A percentile compares a stretch with the other conserved stretches of the same genome.
phyloP scores from a whole-genome alignment of 768 basidiomycete species.

The Brasilioporus rufonigricans region DNA sequence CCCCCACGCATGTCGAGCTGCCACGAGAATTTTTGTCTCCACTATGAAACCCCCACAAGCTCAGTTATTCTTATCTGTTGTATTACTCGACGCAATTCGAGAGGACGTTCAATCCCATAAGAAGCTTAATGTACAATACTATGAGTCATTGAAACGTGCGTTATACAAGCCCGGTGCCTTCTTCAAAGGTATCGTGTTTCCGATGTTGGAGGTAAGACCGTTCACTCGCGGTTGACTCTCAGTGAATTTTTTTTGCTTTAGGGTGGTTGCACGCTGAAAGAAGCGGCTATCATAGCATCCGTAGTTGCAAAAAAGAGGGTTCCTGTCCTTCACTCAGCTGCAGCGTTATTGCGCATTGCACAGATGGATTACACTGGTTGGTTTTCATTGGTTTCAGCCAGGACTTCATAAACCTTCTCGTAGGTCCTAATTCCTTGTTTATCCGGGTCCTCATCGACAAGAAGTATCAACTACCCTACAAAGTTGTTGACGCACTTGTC shows the following conservation, averaged over 20 bases:
- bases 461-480: conserved; percentile 96
- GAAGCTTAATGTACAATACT: conserved; percentile 91
- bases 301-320: conserved; percentile 88
- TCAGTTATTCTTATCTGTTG: conserved; percentile 87
- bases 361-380: conserved; percentile 94
- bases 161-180: conserved; percentile 97
- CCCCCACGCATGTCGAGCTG: conserved; percentile 90
- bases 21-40: conserved; percentile 93
- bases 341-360: conserved; percentile 88
- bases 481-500: conserved; percentile 94
- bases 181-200: conserved; percentile 97
- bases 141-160: conserved; percentile 87
- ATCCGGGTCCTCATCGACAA: conserved; percentile 97
- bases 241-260: conserved; percentile 23
- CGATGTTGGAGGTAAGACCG: conserved; percentile 78
- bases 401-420: neutral
- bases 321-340: conserved; percentile 95
- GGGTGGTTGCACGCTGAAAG: conserved; percentile 86
- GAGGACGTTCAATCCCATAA: conserved; percentile 86
- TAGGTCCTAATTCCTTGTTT: conserved; percentile 92
- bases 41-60: conserved; percentile 96
- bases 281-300: conserved; percentile 92
- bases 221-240: conserved; percentile 23
- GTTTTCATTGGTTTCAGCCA: conserved; percentile 1
- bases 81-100: conserved; percentile 84